Evolutionary conservation across 1,139 yeast species (phyloP).

Genomic region (Yamadazyma atmosphaerica): DNA sequence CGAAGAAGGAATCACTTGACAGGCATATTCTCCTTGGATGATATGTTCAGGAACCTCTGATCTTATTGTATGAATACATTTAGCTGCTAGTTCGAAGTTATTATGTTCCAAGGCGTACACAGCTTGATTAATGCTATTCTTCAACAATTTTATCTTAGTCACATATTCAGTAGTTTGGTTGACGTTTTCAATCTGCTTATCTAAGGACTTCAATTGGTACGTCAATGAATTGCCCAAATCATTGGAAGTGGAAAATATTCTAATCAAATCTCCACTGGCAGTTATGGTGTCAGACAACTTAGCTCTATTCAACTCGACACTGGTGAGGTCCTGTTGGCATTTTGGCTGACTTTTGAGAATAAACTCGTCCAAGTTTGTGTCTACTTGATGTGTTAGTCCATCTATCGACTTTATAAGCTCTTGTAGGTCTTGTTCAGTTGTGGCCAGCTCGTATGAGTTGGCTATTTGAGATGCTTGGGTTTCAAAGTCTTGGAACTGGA

Average conservation of each 20-base stretch:
- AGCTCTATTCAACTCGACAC: constrained; percentile 39
- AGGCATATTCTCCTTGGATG: constrained; percentile 68
- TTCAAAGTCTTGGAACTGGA: background rate
- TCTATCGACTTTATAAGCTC: constrained; percentile 11
- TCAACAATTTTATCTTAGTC: constrained; percentile 60
- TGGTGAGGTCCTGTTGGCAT: constrained; percentile 37
- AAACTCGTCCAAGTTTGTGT: constrained; percentile 27
- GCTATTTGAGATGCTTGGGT: background rate
- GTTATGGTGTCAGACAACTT: constrained; percentile 37
- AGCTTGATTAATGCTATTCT: constrained; percentile 65
- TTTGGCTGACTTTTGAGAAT: constrained; percentile 27
- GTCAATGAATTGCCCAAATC: constrained; percentile 68
- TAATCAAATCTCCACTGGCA: constrained; percentile 47
- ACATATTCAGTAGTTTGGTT: constrained; percentile 65
- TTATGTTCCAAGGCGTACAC: constrained; percentile 64
- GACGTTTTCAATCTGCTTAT: constrained; percentile 71
- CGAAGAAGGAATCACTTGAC: constrained; percentile 83
- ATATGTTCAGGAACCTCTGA: constrained; percentile 54
- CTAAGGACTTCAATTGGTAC: constrained; percentile 66
- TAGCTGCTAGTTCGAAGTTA: constrained; percentile 74
- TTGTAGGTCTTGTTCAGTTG: constrained; percentile 14
- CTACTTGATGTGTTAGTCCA: constrained; percentile 15
- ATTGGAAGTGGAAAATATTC: constrained; percentile 59
- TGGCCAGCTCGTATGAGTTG: constrained; percentile 10
- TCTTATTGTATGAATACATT: constrained; percentile 54